Percentiles rank a stretch among this genome's conserved stretches.
Conservation (phyloP, 768 basidiomycete species). For the Galerina marginata region DNA sequence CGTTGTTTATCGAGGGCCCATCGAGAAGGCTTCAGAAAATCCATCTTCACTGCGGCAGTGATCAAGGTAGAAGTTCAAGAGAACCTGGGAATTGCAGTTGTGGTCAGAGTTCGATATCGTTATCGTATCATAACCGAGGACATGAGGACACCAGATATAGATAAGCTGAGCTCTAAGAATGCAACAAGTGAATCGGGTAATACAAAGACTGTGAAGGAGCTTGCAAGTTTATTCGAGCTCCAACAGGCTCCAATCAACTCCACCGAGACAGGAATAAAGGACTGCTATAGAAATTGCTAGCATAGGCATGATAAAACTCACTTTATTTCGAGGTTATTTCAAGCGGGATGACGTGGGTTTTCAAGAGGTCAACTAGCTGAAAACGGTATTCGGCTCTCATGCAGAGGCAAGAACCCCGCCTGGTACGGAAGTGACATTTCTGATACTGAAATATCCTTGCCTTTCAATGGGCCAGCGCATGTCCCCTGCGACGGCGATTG, state of each 20-base stretch:
- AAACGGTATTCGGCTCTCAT: conserved; percentile 8
- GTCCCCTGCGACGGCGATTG: too few relatives aligned
- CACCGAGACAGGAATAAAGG: too few relatives aligned
- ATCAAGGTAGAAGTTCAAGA: conserved; percentile 6
- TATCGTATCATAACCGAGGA: neutral
- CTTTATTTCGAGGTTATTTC: too few relatives aligned
- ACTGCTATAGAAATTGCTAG: too few relatives aligned
- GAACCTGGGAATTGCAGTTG: conserved; percentile 8
- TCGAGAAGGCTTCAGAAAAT: conserved; percentile 5
- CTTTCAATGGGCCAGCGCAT: too few relatives aligned
- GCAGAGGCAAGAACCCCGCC: neutral
- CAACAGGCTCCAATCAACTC: too few relatives aligned
- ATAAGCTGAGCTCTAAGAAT: neutral
- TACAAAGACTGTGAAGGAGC: too few relatives aligned
- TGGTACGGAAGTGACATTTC: too few relatives aligned
- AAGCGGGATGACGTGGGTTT: neutral
- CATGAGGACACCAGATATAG: conserved; percentile 3
- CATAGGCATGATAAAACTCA: too few relatives aligned
- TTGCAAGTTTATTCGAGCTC: too few relatives aligned
- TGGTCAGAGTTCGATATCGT: neutral
- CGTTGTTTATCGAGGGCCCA: conserved; percentile 17
- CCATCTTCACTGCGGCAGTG: neutral
- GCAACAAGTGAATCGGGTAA: neutral
- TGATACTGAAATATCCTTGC: too few relatives aligned
- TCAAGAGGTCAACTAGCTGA: neutral